phyloP scores from a whole-genome alignment of 2,329 filamentous ascomycete species.

The Phaeosphaeriaceae sp. region DNA sequence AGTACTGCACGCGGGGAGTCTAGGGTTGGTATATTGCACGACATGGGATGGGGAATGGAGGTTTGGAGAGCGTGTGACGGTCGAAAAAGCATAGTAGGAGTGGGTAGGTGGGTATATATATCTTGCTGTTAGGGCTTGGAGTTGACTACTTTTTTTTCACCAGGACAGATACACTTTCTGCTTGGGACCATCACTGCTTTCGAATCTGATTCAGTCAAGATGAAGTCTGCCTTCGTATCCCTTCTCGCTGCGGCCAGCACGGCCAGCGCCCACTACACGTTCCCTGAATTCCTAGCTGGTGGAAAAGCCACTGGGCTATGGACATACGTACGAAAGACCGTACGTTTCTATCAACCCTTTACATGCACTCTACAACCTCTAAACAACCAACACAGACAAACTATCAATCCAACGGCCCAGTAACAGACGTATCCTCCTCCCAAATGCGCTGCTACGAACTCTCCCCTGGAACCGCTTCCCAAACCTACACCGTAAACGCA shows the following conservation, averaged over 20 bases:
- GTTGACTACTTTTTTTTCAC: not conserved
- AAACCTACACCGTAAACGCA: conserved; percentile 20
- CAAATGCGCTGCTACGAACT: conserved; percentile 39
- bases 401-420: conserved; percentile 45
- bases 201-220: conserved; percentile 13
- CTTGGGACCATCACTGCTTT: not conserved
- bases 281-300: conserved; percentile 36
- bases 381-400: conserved; percentile 7
- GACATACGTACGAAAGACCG: conserved; percentile 44
- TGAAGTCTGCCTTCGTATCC: conserved; percentile 37
- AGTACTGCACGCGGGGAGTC: too few relatives aligned
- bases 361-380: too few relatives aligned
- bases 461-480: conserved; percentile 16
- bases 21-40: too few relatives aligned
- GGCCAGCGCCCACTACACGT: conserved; percentile 42
- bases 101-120: not conserved
- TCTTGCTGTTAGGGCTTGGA: not conserved
- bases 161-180: conserved; percentile 5
- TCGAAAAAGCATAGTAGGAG: too few relatives aligned
- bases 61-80: too few relatives aligned
- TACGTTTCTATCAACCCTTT: conserved; percentile 3
- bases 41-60: too few relatives aligned
- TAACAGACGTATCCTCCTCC: conserved; percentile 16
- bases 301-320: conserved; percentile 32
- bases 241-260: conserved; percentile 29